Evolutionary conservation across 2,329 filamentous ascomycete genomes (phyloP), one percentile per base, ranked within the genome.

Genomic region (Trichoderma atroviride): DNA sequence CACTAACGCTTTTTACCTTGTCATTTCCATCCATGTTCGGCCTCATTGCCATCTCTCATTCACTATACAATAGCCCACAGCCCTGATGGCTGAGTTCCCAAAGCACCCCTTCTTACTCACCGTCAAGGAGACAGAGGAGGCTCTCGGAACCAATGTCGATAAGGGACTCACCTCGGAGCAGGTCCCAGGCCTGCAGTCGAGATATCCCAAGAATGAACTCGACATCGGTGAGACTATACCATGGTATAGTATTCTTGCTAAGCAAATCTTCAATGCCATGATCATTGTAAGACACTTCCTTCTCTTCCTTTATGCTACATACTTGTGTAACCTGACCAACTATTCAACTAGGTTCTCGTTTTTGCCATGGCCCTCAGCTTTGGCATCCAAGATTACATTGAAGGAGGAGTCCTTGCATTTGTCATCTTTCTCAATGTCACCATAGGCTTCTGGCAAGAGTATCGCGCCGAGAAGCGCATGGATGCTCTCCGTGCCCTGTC

Each of bases 191-290:
- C 82, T 90, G 29, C 84, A 89, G 68, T 79, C 85, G 27, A 83
- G 86, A 70, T 89, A 90, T 76, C 90, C 90, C 61, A 82, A 79
- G 22, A 94, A 94, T 80, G 89, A 92, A 76, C 83, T 94, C 24
- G 88, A 92, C 56, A 87, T 92, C 24, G 89, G 85, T 24, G 88
- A 86, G 33, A 87, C 87, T 33, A 89, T 94, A 59, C 87, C 86
- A 76, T 85, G 89, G 91, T 83, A 89, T 74, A 94, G 90, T 74
- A 92, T 94, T 53, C 81, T 94, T 58, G 81, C 91, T 69, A 89
- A 90, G 74, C 91, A 94, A 78, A 79, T 93, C 27, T 87, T 89
- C 76, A 94, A 94, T 83, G 91, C 91, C 69, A 93, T 93, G 91
- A 91, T 91, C 69, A 79, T 93, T 74, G 87, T 88, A 80, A 73